These are phyloP conservation scores for Aspergillus sp. DNA, from an alignment of 2,329 filamentous ascomycete species.

Conservation along the genomic window DNA sequence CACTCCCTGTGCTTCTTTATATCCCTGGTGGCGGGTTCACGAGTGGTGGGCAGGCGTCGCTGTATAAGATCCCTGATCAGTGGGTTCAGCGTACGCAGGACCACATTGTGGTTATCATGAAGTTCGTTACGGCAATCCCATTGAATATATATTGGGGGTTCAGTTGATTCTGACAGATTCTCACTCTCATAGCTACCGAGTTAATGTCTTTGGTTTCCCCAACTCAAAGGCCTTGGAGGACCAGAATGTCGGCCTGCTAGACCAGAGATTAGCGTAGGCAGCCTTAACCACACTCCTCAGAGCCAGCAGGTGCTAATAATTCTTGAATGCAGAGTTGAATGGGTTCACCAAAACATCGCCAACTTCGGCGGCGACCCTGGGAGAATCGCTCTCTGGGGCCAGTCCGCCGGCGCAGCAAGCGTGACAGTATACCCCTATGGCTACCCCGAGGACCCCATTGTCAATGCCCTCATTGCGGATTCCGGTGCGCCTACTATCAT, in stretches of 20 bases:
- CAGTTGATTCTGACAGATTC: constrained; percentile 16
- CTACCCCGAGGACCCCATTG: constrained; percentile 33
- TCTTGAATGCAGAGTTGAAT: constrained; percentile 1
- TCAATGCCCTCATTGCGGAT: constrained; percentile 16
- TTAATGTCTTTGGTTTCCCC: constrained; percentile 21
- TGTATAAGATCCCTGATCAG: constrained; percentile 49
- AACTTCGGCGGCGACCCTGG: constrained; percentile 10
- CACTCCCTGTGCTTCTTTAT: constrained; percentile 50
- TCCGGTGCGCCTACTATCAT: constrained; percentile 13
- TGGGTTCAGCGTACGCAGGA: constrained; percentile 25
- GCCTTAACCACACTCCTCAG: background rate
- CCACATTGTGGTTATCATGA: constrained; percentile 45
- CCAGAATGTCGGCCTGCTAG: constrained; percentile 18
- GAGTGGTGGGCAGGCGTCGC: constrained; percentile 46
- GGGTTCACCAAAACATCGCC: constrained; percentile 10
- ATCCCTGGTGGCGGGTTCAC: constrained; percentile 52
- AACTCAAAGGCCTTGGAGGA: constrained; percentile 12
- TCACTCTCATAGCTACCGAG: constrained; percentile 27
- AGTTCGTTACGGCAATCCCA: constrained; percentile 36
- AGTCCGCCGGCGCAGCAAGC: constrained; percentile 5
- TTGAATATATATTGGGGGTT: constrained; percentile 26
- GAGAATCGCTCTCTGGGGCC: constrained; percentile 3
- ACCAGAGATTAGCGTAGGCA: constrained; percentile 14
- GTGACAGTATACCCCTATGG: constrained; percentile 3
- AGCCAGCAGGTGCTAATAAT: background rate